phyloP scores from a whole-genome alignment of 148 eudicot genomes.

The Salicornia ramosissima region DNA sequence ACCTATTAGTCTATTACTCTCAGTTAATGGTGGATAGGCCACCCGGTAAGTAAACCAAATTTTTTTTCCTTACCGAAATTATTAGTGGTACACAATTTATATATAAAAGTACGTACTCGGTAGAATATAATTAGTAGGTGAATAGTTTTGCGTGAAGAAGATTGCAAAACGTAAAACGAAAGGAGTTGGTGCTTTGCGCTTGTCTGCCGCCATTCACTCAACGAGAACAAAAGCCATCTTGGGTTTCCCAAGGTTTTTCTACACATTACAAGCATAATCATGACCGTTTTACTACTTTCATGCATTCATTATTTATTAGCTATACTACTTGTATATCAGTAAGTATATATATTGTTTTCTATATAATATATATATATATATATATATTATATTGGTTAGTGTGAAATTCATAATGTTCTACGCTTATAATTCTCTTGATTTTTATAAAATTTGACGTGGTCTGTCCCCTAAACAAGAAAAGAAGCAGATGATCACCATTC shows the following conservation, averaged over 20 bases:
- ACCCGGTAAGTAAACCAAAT: no score
- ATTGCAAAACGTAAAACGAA: slow-evolving; percentile 32
- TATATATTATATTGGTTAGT: not conserved
- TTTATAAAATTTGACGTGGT: not conserved
- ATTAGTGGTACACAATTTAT: no score
- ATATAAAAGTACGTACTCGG: no score
- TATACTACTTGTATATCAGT: not conserved
- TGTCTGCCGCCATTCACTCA: slow-evolving; percentile 50
- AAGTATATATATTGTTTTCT: not conserved
- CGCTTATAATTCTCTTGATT: not conserved
- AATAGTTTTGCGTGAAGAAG: slow-evolving; percentile 4
- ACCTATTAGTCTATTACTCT: no score
- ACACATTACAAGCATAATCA: slow-evolving; percentile 11
- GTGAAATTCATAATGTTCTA: not conserved
- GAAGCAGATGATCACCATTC: not conserved
- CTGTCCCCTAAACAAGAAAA: slow-evolving; percentile 8
- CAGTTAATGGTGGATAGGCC: no score
- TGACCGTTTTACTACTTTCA: not conserved
- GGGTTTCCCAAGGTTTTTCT: slow-evolving; percentile 7
- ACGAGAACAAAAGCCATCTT: slow-evolving; percentile 18
- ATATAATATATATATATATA: no score
- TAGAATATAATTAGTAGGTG: not conserved
- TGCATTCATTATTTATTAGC: not conserved
- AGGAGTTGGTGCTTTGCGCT: slow-evolving; percentile 47
- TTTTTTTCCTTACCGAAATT: no score